Evolutionary conservation across 1,284 basidiomycete genomes (phyloP), one percentile per base, ranked within the genome.

Genomic region (Pulchroboletus neoregius): DNA sequence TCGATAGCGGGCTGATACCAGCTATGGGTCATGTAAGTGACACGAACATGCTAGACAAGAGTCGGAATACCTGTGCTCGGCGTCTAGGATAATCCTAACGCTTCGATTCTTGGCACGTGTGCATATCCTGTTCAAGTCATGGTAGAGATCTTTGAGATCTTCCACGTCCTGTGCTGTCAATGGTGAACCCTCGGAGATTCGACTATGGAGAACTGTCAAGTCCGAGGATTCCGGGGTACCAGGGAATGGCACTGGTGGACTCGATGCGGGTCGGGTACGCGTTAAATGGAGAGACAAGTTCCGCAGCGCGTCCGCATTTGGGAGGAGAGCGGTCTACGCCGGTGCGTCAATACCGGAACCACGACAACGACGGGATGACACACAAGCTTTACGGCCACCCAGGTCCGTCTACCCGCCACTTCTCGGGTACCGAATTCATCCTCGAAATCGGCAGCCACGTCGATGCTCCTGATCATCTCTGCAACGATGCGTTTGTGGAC

Each of bases 1-100:
- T 94, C 91, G 35, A 94, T 75, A 0, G 88, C 90, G 11, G 91
- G 90, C 70, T 90, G 85, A 58, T 87, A 91, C 84, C 84, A 87
- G 45, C 80, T 83, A 42, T 32, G 35, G 16, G 9, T 18, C 31
- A 23, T n/a, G 38, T 49, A 8, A 49, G 41, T 18, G n/a, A 31
- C 10, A 27, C 15, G 11, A 37, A 28, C 15, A 15, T n/a, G 9
- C 3, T 16, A 15, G 4, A 30, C 30, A 36, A 43, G 31, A 18
- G 13, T 27, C 23, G 3, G 18, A 28, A 28, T 35, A 82, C 76
- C 78, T 85, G 62, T 91, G 79, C 61, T 94, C 91, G 6, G 91
- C 91, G 58, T 94, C 91, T 37, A 94, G 71, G 41, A 88, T 79
- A 32, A 94, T 69, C 54, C 74, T 75, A 0, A 90, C 76, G 2